These are phyloP conservation scores for Lipomyces starkeyi DNA, from an alignment of 805 yeast species.

Conservation along the genomic window DNA sequence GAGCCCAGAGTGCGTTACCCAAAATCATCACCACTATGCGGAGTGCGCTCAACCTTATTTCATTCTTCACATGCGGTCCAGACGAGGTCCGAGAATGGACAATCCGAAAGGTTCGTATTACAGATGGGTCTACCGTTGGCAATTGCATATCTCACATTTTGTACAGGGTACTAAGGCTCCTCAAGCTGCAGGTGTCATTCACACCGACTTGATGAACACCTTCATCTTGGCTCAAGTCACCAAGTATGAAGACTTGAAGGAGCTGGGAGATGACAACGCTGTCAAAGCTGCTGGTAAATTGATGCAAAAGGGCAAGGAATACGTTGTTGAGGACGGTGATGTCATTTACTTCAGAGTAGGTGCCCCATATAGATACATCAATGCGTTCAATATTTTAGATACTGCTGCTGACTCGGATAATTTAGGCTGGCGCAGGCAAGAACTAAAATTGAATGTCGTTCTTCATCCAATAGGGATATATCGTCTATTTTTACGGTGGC, in stretches of 20 bases:
- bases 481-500: too few relatives aligned
- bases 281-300: constrained; percentile 90
- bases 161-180: constrained; percentile 85
- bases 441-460: constrained; percentile 48
- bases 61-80: constrained; percentile 95
- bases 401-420: neutral
- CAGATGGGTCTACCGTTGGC: neutral
- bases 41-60: constrained; percentile 79
- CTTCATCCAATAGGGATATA: neutral
- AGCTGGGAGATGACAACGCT: constrained; percentile 76
- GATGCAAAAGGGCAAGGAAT: constrained; percentile 90
- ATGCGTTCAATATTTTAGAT: neutral
- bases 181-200: constrained; percentile 98
- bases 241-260: constrained; percentile 79
- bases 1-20: constrained; percentile 82
- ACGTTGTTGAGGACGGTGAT: constrained; percentile 95
- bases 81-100: constrained; percentile 99
- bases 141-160: neutral
- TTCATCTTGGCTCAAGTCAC: constrained; percentile 93
- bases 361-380: neutral
- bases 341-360: constrained; percentile 78
- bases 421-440: constrained; percentile 82
- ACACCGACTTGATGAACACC: constrained; percentile 92
- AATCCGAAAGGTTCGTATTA: constrained; percentile 58
- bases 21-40: constrained; percentile 87